These are phyloP conservation scores for Cercophora samala DNA, from an alignment of 495 filamentous ascomycete species.

Conservation along the genomic window DNA sequence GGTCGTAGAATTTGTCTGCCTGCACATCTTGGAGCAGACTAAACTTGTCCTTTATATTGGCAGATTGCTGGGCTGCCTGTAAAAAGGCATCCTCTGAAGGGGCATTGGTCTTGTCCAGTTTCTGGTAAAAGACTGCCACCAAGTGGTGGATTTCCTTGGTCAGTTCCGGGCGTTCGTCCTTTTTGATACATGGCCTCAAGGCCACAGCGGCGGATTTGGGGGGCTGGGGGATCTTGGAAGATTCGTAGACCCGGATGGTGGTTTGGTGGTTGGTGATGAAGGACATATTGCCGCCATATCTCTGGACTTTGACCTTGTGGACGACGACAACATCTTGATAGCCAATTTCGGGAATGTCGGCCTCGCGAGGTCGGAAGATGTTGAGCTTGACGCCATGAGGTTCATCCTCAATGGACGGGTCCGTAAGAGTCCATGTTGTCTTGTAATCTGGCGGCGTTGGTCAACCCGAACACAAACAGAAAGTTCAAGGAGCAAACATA, in stretches of 20 bases:
- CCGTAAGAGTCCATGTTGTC: slow-evolving; percentile 37
- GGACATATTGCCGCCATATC: slow-evolving; percentile 25
- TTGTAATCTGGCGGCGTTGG: slow-evolving; percentile 39
- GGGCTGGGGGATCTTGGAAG: slow-evolving; percentile 39
- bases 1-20: slow-evolving; percentile 57
- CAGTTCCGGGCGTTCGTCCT: slow-evolving; percentile 17
- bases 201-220: slow-evolving; percentile 37
- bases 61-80: slow-evolving; percentile 37
- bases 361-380: slow-evolving; percentile 40
- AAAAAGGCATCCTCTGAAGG: slow-evolving; percentile 48
- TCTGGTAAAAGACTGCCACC: slow-evolving; percentile 41
- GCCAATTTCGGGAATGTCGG: slow-evolving; percentile 40
- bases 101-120: slow-evolving; percentile 39
- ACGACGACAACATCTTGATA: slow-evolving; percentile 44
- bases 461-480: background rate
- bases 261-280: slow-evolving; percentile 40
- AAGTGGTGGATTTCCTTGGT: slow-evolving; percentile 35
- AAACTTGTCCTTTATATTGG: slow-evolving; percentile 54
- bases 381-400: slow-evolving; percentile 32
- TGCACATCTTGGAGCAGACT: slow-evolving; percentile 62
- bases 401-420: slow-evolving; percentile 38
- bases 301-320: slow-evolving; percentile 38
- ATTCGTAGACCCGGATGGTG: slow-evolving; percentile 37
- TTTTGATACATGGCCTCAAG: slow-evolving; percentile 15
- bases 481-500: slow-evolving; percentile 23